These are phyloP conservation scores for Hagleromyces aurorensis DNA, from an alignment of 805 yeast species.

Conservation along the genomic window DNA sequence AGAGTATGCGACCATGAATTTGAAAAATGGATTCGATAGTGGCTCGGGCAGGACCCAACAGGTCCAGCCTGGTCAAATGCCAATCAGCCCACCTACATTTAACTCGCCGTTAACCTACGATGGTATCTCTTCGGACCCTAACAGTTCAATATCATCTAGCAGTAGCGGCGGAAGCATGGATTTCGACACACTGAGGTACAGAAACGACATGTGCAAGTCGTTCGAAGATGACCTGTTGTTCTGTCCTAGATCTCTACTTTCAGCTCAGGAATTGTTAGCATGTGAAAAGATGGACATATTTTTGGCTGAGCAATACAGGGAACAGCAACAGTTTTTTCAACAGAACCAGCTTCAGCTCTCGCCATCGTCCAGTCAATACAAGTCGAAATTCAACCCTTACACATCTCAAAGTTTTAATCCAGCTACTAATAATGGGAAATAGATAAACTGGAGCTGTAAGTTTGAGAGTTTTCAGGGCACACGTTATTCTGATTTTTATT, in stretches of 20 bases:
- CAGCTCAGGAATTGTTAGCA: slow-evolving; percentile 21
- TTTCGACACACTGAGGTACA: slow-evolving; percentile 17
- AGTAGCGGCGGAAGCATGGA: slow-evolving; percentile 12
- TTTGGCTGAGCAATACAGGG: slow-evolving; percentile 16
- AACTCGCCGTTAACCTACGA: slow-evolving; percentile 10
- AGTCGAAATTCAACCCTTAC: slow-evolving; percentile 57
- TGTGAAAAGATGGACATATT: slow-evolving; percentile 24
- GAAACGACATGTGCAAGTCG: slow-evolving; percentile 24
- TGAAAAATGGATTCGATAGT: slow-evolving; percentile 1
- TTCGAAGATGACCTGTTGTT: slow-evolving; percentile 29
- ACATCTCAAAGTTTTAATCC: slow-evolving; percentile 60
- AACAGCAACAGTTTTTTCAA: slow-evolving; percentile 8
- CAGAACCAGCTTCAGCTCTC: slow-evolving; percentile 5
- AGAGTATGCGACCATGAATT: slow-evolving; percentile 4
- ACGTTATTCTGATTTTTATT: too few species aligned
- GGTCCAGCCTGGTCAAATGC: slow-evolving; percentile 7
- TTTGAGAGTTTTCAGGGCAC: too few species aligned
- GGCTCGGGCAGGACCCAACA: slow-evolving; percentile 3
- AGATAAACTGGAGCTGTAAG: too few species aligned
- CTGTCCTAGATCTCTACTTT: slow-evolving; percentile 27
- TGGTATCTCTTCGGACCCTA: too few species aligned
- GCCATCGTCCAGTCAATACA: slow-evolving; percentile 5
- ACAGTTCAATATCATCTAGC: slow-evolving; percentile 2
- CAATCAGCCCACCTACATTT: slow-evolving; percentile 11
- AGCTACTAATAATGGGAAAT: slow-evolving; percentile 18